Conservation (phyloP, 768 basidiomycete species). For the Lactifluus pinguis region DNA sequence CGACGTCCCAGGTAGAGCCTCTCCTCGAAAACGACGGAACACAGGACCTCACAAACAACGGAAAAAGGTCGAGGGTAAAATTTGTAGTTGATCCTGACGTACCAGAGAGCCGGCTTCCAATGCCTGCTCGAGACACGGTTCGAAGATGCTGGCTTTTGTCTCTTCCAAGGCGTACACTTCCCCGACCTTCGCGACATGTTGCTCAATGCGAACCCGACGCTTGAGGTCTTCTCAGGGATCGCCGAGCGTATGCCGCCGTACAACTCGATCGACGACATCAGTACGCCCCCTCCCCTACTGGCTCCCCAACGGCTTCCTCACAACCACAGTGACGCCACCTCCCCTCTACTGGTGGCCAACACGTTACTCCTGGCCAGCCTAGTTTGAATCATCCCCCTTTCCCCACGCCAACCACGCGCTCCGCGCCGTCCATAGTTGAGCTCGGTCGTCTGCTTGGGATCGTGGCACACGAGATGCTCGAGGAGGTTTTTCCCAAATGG, state of each 20-base stretch:
- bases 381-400: conserved; percentile 88
- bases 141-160: too few relatives aligned
- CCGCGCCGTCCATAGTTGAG: conserved; percentile 39
- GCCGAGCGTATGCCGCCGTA: conserved; percentile 26
- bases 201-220: conserved; percentile 28
- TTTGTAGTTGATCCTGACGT: too few relatives aligned
- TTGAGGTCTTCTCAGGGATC: too few relatives aligned
- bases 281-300: conserved; percentile 45
- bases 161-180: conserved; percentile 75
- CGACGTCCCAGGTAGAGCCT: too few relatives aligned
- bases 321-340: background rate
- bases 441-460: conserved; percentile 36
- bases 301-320: conserved; percentile 14
- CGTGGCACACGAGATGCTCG: conserved; percentile 50
- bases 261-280: conserved; percentile 68
- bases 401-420: too few relatives aligned
- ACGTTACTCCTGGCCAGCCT: conserved; percentile 72
- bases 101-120: conserved; percentile 9
- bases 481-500: too few relatives aligned
- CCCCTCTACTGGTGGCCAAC: conserved; percentile 55
- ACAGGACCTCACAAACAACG: too few relatives aligned
- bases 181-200: conserved; percentile 64
- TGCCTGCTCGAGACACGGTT: too few relatives aligned
- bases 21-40: too few relatives aligned
- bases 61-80: too few relatives aligned